Evolutionary conservation across 73 alveolate genomes (phyloP), one percentile per base, ranked within the genome.

Genomic region (Paramecium bursaria): DNA sequence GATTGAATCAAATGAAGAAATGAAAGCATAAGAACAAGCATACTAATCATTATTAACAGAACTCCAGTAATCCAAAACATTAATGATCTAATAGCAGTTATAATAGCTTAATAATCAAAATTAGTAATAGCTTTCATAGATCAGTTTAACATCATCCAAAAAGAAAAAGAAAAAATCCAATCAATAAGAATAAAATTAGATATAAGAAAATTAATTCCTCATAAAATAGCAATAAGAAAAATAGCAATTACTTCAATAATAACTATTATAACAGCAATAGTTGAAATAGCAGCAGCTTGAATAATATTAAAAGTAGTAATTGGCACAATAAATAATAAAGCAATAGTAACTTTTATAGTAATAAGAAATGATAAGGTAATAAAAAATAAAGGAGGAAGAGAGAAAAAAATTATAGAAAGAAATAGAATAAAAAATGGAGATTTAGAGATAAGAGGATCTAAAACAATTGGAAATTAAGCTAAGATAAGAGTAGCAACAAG

Each of bases 391-490:
- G 25, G 21, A 67, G 25, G 82, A 39, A 35, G 82, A 67, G 2
- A 57, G 21, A 15, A 21, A 19, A 67, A 67, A 19, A 15, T 44
- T 25, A 39, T 31, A 10, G 21, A 26, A 39, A 3, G 14, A 44
- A 17, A 25, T 19, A 35, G 33, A 67, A 67, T 19, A 67, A 67
- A 67, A 47, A 39, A n/a, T 67, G 82, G 82, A 67, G 44, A 67
- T 67, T 53, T 14, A 67, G 44, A 44, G 82, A 44, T 67, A 39
- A 17, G 23, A 67, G 13, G 82, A 67, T 5, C 44, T 67, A 67
- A 67, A 67, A 19, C 15, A 57, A 67, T 39, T 67, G 21, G 82
- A 67, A 26, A 57, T 39, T 39, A 67, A 53, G 3, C 23, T 67
- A 35, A 44, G 82, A 30, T 21, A 67, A 42, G 82, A 67, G 44